phyloP scores from a whole-genome alignment of 805 yeast genomes.

The Cyberlindnera maritima region DNA sequence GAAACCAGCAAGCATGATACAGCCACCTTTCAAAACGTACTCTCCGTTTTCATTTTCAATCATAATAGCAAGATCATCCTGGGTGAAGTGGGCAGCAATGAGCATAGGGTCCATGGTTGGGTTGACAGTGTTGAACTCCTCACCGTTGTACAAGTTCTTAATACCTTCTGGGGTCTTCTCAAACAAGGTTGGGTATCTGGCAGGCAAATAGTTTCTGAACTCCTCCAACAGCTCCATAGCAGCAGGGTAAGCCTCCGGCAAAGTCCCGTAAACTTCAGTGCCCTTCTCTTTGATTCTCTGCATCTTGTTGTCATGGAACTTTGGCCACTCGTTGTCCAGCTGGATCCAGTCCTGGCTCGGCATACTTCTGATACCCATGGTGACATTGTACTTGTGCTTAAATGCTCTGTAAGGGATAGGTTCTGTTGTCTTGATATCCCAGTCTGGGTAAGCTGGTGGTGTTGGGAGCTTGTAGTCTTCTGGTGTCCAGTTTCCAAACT shows the following conservation, averaged over 20 bases:
- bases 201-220: conserved; percentile 50
- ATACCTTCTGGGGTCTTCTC: conserved; percentile 18
- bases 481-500: conserved; percentile 52
- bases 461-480: conserved; percentile 48
- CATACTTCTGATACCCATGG: conserved; percentile 69
- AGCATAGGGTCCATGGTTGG: conserved; percentile 53
- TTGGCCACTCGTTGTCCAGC: conserved; percentile 62
- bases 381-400: conserved; percentile 59
- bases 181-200: conserved; percentile 56
- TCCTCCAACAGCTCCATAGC: conserved; percentile 56
- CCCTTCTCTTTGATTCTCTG: conserved; percentile 47
- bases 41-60: conserved; percentile 57
- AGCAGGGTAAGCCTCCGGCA: conserved; percentile 48
- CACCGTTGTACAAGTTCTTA: conserved; percentile 50
- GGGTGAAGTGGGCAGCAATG: conserved; percentile 55
- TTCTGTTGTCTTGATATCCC: conserved; percentile 18
- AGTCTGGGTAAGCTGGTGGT: conserved; percentile 41
- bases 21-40: conserved; percentile 56
- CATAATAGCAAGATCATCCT: conserved; percentile 70
- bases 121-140: conserved; percentile 35
- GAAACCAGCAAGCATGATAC: conserved; percentile 64
- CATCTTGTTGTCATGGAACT: conserved; percentile 51
- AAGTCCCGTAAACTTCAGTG: conserved; percentile 45
- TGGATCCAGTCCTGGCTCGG: conserved; percentile 64
- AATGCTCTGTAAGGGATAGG: conserved; percentile 43